Evolutionary conservation across 2,329 filamentous ascomycete genomes (phyloP).

Genomic region (Hypomyces rosellus): DNA sequence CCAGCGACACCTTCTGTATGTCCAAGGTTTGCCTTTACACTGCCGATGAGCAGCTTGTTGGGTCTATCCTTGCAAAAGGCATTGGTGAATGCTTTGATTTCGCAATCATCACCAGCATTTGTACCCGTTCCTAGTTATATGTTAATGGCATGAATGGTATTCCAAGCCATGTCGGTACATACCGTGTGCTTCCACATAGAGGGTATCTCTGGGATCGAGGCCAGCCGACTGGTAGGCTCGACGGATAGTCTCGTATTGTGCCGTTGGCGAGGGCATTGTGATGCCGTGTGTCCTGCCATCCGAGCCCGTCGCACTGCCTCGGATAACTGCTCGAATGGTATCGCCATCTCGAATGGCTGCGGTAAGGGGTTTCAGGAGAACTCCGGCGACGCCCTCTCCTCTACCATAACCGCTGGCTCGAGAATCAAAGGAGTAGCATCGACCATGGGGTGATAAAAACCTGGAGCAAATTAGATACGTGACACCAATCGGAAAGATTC

Average conservation of each 20-base stretch:
- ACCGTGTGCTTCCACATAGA: slow-evolving; percentile 11
- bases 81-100: slow-evolving; percentile 5
- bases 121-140: slow-evolving; percentile 3
- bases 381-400: slow-evolving; percentile 41
- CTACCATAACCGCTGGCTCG: slow-evolving; percentile 40
- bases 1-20: slow-evolving; percentile 11
- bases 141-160: too few species aligned
- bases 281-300: slow-evolving; percentile 13
- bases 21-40: slow-evolving; percentile 9
- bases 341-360: slow-evolving; percentile 31
- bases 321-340: slow-evolving; percentile 12
- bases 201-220: slow-evolving; percentile 9
- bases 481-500: too few species aligned
- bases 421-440: slow-evolving; percentile 11
- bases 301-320: slow-evolving; percentile 7
- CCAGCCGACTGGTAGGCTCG: slow-evolving; percentile 8
- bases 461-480: neutral
- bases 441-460: slow-evolving; percentile 9
- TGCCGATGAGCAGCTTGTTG: slow-evolving; percentile 8
- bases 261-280: slow-evolving; percentile 8
- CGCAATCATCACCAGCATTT: slow-evolving; percentile 9
- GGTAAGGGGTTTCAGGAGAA: slow-evolving; percentile 40
- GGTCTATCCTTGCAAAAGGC: slow-evolving; percentile 5
- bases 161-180: neutral
- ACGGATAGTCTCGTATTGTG: slow-evolving; percentile 5